Evolutionary conservation across 345 rosid genomes (phyloP).

Genomic region (Capsella bursapastoris): DNA sequence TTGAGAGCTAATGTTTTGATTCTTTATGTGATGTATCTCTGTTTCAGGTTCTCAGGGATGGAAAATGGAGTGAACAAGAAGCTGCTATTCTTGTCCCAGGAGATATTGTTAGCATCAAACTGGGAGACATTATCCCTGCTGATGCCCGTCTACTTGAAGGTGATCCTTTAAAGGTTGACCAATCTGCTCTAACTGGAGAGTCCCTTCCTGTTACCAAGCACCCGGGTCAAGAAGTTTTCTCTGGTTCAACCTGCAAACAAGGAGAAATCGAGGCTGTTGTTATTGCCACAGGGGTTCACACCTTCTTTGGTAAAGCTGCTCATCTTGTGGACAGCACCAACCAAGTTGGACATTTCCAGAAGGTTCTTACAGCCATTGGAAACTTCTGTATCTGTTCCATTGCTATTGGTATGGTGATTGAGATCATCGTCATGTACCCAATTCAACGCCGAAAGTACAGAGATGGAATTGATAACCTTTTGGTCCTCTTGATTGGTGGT

Average conservation of each 20-base stretch:
- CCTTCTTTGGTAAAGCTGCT: slow-evolving; percentile 93
- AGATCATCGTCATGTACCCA: slow-evolving; percentile 87
- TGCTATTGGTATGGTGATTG: slow-evolving; percentile 76
- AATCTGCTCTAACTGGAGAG: slow-evolving; percentile 91
- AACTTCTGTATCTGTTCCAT: slow-evolving; percentile 93
- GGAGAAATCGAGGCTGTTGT: slow-evolving; percentile 93
- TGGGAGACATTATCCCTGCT: slow-evolving; percentile 93
- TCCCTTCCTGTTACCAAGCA: slow-evolving; percentile 90
- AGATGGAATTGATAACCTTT: slow-evolving; percentile 81
- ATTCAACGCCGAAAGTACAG: slow-evolving; percentile 80
- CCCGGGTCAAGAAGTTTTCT: slow-evolving; percentile 81
- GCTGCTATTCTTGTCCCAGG: slow-evolving; percentile 89
- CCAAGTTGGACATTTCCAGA: slow-evolving; percentile 93
- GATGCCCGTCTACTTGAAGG: slow-evolving; percentile 96
- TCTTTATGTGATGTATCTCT: slow-evolving; percentile 15
- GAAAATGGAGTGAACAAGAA: slow-evolving; percentile 76
- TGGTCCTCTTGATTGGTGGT: slow-evolving; percentile 90
- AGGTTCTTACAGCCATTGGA: slow-evolving; percentile 89
- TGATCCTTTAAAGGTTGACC: slow-evolving; percentile 85
- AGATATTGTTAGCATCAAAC: slow-evolving; percentile 80
- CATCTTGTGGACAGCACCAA: slow-evolving; percentile 86
- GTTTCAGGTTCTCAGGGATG: slow-evolving; percentile 75
- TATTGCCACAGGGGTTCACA: slow-evolving; percentile 92
- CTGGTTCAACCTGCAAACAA: slow-evolving; percentile 92
- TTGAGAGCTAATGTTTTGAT: slow-evolving; percentile 14